A percentile compares a stretch with the other conserved stretches of the same genome.
Evolutionary conservation across 163 green algal genomes (phyloP).

Genomic region (Scenedesmus sp.): DNA sequence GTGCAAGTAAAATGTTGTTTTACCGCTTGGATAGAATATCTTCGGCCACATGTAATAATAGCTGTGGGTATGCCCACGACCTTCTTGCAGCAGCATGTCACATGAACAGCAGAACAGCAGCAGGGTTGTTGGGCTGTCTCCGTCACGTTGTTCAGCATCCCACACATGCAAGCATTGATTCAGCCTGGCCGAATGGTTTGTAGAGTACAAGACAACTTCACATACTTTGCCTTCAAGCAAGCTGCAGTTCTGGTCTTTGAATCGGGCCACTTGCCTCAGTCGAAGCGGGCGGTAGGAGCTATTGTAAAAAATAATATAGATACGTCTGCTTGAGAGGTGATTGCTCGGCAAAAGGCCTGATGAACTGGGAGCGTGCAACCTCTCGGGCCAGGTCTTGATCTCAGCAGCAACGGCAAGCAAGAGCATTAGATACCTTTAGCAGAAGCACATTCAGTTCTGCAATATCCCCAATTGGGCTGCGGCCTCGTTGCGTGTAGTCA

Average conservation of each 20-base stretch:
- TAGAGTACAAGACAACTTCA: neutral
- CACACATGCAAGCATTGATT: neutral
- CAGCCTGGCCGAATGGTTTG: neutral
- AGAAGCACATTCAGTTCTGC: neutral
- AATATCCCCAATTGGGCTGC: neutral
- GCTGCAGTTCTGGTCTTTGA: neutral
- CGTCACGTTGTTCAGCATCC: neutral
- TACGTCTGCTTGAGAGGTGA: neutral
- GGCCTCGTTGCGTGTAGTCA: neutral
- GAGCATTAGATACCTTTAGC: neutral
- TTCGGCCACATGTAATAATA: no score
- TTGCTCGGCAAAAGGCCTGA: neutral
- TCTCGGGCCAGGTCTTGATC: neutral
- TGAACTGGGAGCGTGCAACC: neutral
- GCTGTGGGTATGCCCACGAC: neutral
- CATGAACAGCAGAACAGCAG: slow-evolving; percentile 2
- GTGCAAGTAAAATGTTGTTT: no score
- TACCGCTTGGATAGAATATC: no score
- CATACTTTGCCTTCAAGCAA: neutral
- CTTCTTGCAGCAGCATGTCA: neutral
- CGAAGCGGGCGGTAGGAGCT: neutral
- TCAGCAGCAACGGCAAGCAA: neutral
- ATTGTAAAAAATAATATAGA: neutral
- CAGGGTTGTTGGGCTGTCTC: neutral
- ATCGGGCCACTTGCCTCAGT: neutral